phyloP scores from a whole-genome alignment of 345 rosid genomes.

The sweet orange (Citrus sinensis) region DVS_A1.0 CM039163.1:6815001-6815500 shows the following conservation, averaged over 20 bases:
- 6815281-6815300: background rate
- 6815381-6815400: background rate
- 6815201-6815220: background rate
- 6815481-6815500: background rate
- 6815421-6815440: background rate
- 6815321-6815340: background rate
- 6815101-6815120: background rate
- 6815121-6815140: background rate
- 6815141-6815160: background rate
- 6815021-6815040: background rate
- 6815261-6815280: background rate
- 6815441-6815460: background rate
- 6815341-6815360: background rate
- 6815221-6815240: background rate
- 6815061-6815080: background rate
- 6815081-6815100: background rate
- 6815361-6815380: background rate
- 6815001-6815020: background rate
- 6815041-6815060: background rate
- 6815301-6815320: background rate
- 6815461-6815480: background rate
- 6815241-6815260: background rate
- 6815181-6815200: background rate
- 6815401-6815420: background rate
- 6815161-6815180: background rate